Conservation (phyloP, 352 stramenopile genomes). For the Phytopythium delawarense region DNA sequence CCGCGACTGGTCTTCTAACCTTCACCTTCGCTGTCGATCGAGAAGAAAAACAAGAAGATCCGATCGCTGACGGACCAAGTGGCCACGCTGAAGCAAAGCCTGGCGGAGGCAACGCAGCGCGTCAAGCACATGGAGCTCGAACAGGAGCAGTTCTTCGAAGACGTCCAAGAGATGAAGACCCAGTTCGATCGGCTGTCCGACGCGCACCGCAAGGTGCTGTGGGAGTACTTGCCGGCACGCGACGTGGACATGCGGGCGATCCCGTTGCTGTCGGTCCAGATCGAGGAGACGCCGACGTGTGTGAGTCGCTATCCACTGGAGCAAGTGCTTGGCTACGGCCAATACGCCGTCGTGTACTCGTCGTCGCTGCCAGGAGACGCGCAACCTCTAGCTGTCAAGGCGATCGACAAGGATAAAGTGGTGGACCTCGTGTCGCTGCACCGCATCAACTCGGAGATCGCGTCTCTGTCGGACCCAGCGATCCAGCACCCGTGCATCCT, state of each 20-base stretch:
- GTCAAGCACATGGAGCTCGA: constrained; percentile 82
- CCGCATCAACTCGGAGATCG: constrained; percentile 78
- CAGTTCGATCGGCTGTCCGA: constrained; percentile 64
- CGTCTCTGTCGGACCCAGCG: constrained; percentile 53
- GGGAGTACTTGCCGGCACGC: constrained; percentile 63
- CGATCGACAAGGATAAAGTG: constrained; percentile 84
- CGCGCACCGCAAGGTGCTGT: constrained; percentile 64
- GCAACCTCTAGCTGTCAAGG: constrained; percentile 63
- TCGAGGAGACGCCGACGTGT: constrained; percentile 44
- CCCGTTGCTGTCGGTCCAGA: constrained; percentile 29
- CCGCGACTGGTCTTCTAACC: background rate
- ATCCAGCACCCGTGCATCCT: constrained; percentile 68
- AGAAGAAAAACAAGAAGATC: constrained; percentile 51
- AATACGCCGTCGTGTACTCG: constrained; percentile 79
- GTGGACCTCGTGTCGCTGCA: constrained; percentile 63
- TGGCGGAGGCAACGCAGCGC: constrained; percentile 43
- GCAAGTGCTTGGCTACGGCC: constrained; percentile 74
- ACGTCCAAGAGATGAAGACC: constrained; percentile 68
- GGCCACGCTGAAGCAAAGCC: constrained; percentile 33
- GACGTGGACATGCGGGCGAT: constrained; percentile 57
- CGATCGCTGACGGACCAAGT: constrained; percentile 33
- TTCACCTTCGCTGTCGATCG: background rate
- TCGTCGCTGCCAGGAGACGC: constrained; percentile 18
- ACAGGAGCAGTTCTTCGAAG: constrained; percentile 78
- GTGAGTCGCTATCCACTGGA: constrained; percentile 72